phyloP scores from a whole-genome alignment of 129 eudicot species.

The Smallanthus sonchifolius region DNA sequence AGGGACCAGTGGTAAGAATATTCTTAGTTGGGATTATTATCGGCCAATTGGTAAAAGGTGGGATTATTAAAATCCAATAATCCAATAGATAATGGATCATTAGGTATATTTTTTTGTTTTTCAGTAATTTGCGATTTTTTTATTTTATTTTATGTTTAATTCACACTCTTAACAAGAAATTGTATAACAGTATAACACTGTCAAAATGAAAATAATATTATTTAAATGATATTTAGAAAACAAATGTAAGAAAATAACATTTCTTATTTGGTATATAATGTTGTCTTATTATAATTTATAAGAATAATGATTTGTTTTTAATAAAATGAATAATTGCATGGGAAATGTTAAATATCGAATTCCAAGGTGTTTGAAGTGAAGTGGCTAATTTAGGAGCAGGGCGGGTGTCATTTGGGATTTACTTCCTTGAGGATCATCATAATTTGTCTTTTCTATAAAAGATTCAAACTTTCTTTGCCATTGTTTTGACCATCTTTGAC shows the following conservation, averaged over 20 bases:
- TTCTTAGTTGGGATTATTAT: too few relatives aligned
- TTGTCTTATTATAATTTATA: neutral
- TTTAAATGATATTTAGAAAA: neutral
- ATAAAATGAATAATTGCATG: conserved; percentile 1
- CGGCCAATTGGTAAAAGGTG: too few relatives aligned
- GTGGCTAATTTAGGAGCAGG: too few relatives aligned
- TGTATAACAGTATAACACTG: too few relatives aligned
- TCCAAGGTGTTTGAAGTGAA: too few relatives aligned
- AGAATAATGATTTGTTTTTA: neutral
- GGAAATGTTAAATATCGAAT: conserved; percentile 6
- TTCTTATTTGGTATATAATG: neutral
- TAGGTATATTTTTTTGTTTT: too few relatives aligned
- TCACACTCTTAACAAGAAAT: too few relatives aligned
- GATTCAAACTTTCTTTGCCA: conserved; percentile 19
- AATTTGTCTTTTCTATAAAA: conserved; percentile 29
- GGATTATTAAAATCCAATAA: too few relatives aligned
- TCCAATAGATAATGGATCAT: too few relatives aligned
- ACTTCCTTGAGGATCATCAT: conserved; percentile 25
- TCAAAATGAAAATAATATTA: too few relatives aligned
- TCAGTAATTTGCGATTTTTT: neutral
- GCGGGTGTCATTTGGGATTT: conserved; percentile 32
- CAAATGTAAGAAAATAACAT: neutral
- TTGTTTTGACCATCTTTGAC: conserved; percentile 22
- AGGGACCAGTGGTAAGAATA: too few relatives aligned
- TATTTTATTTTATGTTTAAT: too few relatives aligned